Conservation (phyloP, 495 filamentous ascomycete genomes). For the Neurospora sp. region DNA sequence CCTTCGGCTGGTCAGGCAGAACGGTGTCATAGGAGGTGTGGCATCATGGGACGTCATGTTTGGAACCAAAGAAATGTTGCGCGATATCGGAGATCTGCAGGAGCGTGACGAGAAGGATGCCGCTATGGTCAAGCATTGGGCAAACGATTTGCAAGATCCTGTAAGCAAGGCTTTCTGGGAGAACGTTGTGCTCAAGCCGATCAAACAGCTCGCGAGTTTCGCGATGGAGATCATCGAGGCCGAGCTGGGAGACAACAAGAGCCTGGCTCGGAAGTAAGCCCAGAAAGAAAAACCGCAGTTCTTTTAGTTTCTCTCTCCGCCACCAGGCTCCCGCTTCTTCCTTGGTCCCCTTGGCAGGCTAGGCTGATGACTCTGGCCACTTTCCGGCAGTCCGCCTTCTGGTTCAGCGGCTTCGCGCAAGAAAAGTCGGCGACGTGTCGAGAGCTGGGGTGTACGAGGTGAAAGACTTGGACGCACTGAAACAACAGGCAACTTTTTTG, state of each 20-base stretch:
- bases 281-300: neutral
- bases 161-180: conserved; percentile 27
- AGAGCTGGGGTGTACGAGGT: neutral
- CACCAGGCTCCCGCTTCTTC: neutral
- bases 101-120: conserved; percentile 25
- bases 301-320: neutral
- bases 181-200: conserved; percentile 22
- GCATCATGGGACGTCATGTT: conserved; percentile 24
- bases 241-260: conserved; percentile 13
- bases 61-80: conserved; percentile 26
- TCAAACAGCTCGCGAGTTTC: conserved; percentile 24
- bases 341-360: neutral
- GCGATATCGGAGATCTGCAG: conserved; percentile 25
- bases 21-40: conserved; percentile 19
- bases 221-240: conserved; percentile 25
- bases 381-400: neutral
- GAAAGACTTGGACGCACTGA: neutral
- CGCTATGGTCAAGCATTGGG: conserved; percentile 24
- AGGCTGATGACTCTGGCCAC: neutral
- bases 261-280: neutral
- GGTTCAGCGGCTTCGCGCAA: neutral
- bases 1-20: conserved; percentile 23
- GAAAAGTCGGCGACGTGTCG: neutral
- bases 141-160: conserved; percentile 19
- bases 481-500: neutral